Conservation (phyloP, 306 rosid species). For the Albizia julibrissin region DNA sequence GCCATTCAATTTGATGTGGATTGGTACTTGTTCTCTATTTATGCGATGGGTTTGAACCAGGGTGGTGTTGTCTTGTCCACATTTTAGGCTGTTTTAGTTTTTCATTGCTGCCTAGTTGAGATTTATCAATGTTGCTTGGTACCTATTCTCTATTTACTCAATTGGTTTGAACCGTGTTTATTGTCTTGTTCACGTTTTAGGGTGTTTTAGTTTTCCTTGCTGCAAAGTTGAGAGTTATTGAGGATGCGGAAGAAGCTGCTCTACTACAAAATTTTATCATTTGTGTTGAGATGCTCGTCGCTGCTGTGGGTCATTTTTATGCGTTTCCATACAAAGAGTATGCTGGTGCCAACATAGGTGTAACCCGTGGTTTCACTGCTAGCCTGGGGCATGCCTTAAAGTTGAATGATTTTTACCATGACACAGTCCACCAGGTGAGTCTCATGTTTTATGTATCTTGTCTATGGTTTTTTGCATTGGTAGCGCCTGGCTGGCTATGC, state of each 20-base stretch:
- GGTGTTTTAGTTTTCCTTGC: slow-evolving; percentile 97
- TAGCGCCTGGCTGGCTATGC: slow-evolving; percentile 13
- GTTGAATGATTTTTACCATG: slow-evolving; percentile 93
- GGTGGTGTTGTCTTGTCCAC: slow-evolving; percentile 31
- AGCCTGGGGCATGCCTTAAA: slow-evolving; percentile 91
- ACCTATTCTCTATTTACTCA: slow-evolving; percentile 5
- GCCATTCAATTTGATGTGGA: slow-evolving; percentile 11
- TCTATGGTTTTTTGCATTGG: slow-evolving; percentile 2
- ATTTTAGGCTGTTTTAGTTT: slow-evolving; percentile 82
- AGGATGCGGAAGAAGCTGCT: slow-evolving; percentile 91
- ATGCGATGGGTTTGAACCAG: slow-evolving; percentile 15
- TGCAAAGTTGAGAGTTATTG: slow-evolving; percentile 79
- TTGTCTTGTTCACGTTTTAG: slow-evolving; percentile 49
- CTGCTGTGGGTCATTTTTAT: slow-evolving; percentile 88
- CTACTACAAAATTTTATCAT: slow-evolving; percentile 83
- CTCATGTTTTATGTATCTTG: slow-evolving; percentile 19
- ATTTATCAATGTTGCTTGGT: slow-evolving; percentile 48
- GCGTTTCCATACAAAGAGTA: slow-evolving; percentile 99
- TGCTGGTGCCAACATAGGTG: slow-evolving; percentile 96
- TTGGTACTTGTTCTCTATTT: slow-evolving; percentile 4
- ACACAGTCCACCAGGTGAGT: slow-evolving; percentile 95
- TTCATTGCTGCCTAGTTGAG: slow-evolving; percentile 91
- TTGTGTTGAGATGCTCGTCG: slow-evolving; percentile 96
- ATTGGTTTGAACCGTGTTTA: slow-evolving; percentile 22
- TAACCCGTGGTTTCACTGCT: slow-evolving; percentile 70